A percentile compares a stretch with the other conserved stretches of the same genome.
Evolutionary conservation across 2,329 filamentous ascomycete genomes (phyloP).

Genomic region (Colletotrichum melonis): DNA sequence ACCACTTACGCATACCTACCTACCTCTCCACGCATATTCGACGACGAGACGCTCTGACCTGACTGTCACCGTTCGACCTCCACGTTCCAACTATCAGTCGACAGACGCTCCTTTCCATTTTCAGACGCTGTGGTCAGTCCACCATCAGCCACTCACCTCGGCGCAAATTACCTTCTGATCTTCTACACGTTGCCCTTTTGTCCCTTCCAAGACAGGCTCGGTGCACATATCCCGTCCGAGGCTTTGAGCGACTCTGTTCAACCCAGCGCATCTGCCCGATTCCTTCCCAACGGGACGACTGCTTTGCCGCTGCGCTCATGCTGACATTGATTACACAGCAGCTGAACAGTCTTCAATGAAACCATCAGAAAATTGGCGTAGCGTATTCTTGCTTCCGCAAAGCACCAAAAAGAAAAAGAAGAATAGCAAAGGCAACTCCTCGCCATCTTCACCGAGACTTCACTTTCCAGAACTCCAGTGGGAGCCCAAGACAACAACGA

Average conservation of each 20-base stretch:
- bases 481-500: background rate
- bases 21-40: background rate
- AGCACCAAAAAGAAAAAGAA: constrained; percentile 33
- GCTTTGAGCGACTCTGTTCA: background rate
- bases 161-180: background rate
- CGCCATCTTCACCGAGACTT: constrained; percentile 3
- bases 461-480: constrained; percentile 15
- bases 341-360: constrained; percentile 23
- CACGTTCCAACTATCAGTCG: constrained; percentile 6
- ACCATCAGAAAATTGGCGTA: constrained; percentile 31
- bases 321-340: constrained; percentile 18
- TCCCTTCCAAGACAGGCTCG: background rate
- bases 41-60: constrained; percentile 5
- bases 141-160: constrained; percentile 6
- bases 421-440: constrained; percentile 19
- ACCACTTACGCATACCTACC: background rate
- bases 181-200: background rate
- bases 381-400: constrained; percentile 30
- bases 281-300: background rate
- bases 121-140: constrained; percentile 26
- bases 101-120: constrained; percentile 17
- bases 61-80: background rate
- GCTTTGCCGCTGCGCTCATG: constrained; percentile 16
- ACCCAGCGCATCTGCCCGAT: background rate
- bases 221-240: background rate